Percentiles rank a stretch among this genome's conserved stretches.
phyloP scores from a whole-genome alignment of 1,139 yeast species.

The Yamadazyma dendronema region DNA sequence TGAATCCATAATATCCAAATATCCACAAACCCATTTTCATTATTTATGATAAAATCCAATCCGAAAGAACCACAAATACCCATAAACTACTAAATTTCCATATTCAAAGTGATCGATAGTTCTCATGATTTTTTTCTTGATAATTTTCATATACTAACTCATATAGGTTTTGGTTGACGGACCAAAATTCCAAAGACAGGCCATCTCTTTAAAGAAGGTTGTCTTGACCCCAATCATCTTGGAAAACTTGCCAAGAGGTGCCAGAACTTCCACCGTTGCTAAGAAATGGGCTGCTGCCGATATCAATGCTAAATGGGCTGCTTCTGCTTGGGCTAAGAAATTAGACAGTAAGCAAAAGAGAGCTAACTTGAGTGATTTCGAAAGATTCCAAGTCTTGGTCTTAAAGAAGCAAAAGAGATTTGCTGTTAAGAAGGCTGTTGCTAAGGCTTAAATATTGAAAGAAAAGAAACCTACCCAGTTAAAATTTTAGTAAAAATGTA shows the following conservation, averaged over 20 bases:
- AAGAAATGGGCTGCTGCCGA: constrained; percentile 96
- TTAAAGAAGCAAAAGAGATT: constrained; percentile 96
- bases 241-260: constrained; percentile 88
- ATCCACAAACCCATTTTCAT: too few relatives aligned
- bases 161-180: constrained; percentile 90
- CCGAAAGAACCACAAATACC: too few relatives aligned
- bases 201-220: constrained; percentile 73
- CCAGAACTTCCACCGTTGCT: constrained; percentile 79
- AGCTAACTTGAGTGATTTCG: constrained; percentile 90
- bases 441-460: constrained; percentile 67
- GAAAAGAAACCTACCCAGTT: constrained; percentile 18
- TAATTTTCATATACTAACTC: constrained; percentile 31
- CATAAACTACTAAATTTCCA: too few relatives aligned
- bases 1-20: neutral
- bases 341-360: constrained; percentile 93
- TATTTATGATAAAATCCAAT: too few relatives aligned
- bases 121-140: too few relatives aligned
- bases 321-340: constrained; percentile 97
- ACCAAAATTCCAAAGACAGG: constrained; percentile 94
- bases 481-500: constrained; percentile 24
- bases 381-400: constrained; percentile 98
- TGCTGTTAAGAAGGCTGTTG: constrained; percentile 81
- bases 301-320: constrained; percentile 86
- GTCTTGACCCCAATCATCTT: constrained; percentile 91
- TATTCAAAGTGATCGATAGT: too few relatives aligned